These are phyloP conservation scores for Eucalyptus tenuipes DNA, from an alignment of 345 rosid genomes.

Conservation along the genomic window DNA sequence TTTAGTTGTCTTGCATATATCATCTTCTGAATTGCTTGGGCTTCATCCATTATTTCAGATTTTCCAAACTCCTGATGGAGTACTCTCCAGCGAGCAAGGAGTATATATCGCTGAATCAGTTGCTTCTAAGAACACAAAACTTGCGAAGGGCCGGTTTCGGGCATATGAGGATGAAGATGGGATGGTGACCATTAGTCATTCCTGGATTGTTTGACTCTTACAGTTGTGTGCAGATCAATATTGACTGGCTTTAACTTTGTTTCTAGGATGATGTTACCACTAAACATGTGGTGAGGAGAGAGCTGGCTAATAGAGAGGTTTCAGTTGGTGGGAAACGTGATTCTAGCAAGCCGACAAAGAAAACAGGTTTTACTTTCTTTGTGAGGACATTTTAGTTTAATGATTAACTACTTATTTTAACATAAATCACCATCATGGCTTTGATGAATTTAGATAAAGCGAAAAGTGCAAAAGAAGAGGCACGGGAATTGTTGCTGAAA, in stretches of 20 bases:
- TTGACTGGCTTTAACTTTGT: not conserved
- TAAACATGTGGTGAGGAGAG: conserved; percentile 55
- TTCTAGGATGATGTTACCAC: conserved; percentile 33
- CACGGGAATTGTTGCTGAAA: conserved; percentile 77
- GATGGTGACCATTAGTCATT: conserved; percentile 7
- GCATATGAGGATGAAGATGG: conserved; percentile 28
- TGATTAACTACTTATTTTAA: not conserved
- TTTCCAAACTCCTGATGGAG: conserved; percentile 83
- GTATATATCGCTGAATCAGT: conserved; percentile 75
- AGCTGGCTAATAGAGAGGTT: conserved; percentile 41
- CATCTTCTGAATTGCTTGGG: not conserved
- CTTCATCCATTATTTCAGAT: conserved; percentile 31
- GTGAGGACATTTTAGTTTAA: not conserved
- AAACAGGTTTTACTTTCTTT: conserved; percentile 35
- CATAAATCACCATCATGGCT: not conserved
- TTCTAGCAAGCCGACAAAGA: conserved; percentile 48
- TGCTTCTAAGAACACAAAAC: conserved; percentile 52
- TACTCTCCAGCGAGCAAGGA: conserved; percentile 80
- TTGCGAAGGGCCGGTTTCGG: conserved; percentile 50
- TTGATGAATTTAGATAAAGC: conserved; percentile 52
- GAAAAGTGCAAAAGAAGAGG: conserved; percentile 92
- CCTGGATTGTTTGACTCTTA: not conserved
- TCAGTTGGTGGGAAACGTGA: conserved; percentile 53
- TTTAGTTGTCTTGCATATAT: not conserved
- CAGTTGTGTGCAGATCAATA: not conserved